A percentile compares a stretch with the other conserved stretches of the same genome.
Evolutionary conservation across 352 stramenopile species (phyloP).

Genomic region (Aphanomyces invadans): DNA sequence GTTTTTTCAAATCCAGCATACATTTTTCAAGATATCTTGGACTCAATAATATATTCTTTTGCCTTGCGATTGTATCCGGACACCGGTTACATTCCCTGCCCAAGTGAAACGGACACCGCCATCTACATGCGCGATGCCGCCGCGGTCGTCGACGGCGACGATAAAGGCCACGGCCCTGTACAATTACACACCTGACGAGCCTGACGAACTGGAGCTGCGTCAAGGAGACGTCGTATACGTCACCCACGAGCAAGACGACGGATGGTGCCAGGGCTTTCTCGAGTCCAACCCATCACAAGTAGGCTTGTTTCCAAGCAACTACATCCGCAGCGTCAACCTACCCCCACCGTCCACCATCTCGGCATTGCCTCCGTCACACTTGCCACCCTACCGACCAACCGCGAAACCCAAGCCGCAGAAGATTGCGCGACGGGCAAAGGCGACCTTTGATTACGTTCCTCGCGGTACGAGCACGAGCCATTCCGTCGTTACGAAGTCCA

Average conservation of each 20-base stretch:
- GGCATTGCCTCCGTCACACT: background rate
- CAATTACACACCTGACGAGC: conserved; percentile 17
- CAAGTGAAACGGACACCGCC: background rate
- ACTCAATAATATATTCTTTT: background rate
- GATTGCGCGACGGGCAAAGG: background rate
- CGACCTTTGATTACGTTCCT: conserved; percentile 5
- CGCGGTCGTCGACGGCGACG: background rate
- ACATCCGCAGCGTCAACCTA: background rate
- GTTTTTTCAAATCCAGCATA: no score
- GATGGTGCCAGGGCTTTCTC: conserved; percentile 18
- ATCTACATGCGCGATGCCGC: background rate
- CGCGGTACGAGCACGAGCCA: background rate
- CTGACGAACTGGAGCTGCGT: conserved; percentile 9
- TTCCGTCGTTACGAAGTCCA: background rate
- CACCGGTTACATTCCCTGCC: background rate
- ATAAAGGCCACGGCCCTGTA: background rate
- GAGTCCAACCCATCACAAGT: background rate
- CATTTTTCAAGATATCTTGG: background rate
- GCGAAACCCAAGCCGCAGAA: background rate
- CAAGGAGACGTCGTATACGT: conserved; percentile 10
- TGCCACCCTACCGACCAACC: background rate
- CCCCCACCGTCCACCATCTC: background rate
- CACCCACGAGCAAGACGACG: conserved; percentile 16
- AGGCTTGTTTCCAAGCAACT: conserved; percentile 20
- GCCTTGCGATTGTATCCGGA: background rate